These are phyloP conservation scores for Pythium monospermum DNA, from an alignment of 352 stramenopile species.

Conservation along the genomic window DNA sequence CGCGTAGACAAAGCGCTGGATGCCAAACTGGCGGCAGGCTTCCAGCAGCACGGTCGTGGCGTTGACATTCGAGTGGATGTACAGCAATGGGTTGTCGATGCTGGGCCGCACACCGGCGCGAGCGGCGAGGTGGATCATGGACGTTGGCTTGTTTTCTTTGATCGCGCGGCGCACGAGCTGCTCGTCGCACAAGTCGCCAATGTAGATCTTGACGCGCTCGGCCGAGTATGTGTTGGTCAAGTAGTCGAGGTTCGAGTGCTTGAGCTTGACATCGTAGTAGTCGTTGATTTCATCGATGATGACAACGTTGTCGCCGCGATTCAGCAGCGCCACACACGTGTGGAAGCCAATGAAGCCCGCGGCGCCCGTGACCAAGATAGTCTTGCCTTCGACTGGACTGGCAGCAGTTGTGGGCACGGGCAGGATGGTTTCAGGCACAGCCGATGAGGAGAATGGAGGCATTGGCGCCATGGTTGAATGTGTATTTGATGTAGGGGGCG, in stretches of 20 bases:
- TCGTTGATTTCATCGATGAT: slow-evolving; percentile 99
- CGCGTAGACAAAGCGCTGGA: slow-evolving; percentile 96
- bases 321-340: slow-evolving; percentile 87
- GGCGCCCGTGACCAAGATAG: slow-evolving; percentile 88
- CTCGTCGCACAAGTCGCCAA: slow-evolving; percentile 94
- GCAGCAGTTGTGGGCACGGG: background rate
- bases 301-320: slow-evolving; percentile 89
- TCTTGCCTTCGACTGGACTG: slow-evolving; percentile 6
- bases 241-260: slow-evolving; percentile 92
- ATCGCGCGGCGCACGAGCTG: slow-evolving; percentile 89
- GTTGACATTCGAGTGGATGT: slow-evolving; percentile 97
- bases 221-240: slow-evolving; percentile 52
- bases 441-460: slow-evolving; percentile 25
- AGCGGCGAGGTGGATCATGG: slow-evolving; percentile 95
- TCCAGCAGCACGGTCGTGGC: slow-evolving; percentile 94
- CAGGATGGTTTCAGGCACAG: slow-evolving; percentile 3
- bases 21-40: slow-evolving; percentile 81
- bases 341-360: slow-evolving; percentile 97
- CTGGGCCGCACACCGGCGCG: slow-evolving; percentile 95
- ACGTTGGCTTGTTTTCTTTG: slow-evolving; percentile 70
- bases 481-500: background rate
- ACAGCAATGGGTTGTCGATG: slow-evolving; percentile 97
- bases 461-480: slow-evolving; percentile 26
- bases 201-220: slow-evolving; percentile 69
- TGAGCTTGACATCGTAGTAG: slow-evolving; percentile 98